Conservation (phyloP, 1,284 basidiomycete genomes). For the Meripilus lineatus region DNA sequence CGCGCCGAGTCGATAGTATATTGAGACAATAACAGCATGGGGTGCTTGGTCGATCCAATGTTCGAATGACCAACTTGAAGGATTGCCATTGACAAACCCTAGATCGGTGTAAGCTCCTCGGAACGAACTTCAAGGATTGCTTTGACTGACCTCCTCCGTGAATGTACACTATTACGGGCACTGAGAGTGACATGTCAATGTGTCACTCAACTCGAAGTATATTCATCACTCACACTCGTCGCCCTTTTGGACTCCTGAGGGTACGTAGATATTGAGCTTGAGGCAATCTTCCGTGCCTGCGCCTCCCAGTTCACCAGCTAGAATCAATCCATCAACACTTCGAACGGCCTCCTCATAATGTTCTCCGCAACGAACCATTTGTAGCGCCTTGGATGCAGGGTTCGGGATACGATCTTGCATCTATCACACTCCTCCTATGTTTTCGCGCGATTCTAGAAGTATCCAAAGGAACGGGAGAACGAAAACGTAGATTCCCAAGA, state of each 20-base stretch:
- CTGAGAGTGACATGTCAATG: constrained; percentile 24
- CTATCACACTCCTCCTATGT: constrained; percentile 34
- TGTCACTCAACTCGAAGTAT: background rate
- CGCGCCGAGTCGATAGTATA: constrained; percentile 40
- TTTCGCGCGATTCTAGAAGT: constrained; percentile 30
- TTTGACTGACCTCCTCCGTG: constrained; percentile 51
- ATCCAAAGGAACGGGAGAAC: constrained; percentile 30
- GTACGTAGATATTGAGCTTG: constrained; percentile 39
- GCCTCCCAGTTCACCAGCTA: constrained; percentile 49
- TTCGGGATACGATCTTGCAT: constrained; percentile 46
- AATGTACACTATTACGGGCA: constrained; percentile 66
- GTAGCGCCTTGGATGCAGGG: constrained; percentile 56
- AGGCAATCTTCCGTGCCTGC: constrained; percentile 54
- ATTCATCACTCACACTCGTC: constrained; percentile 24
- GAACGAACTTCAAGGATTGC: constrained; percentile 3
- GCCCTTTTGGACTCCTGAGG: constrained; percentile 25
- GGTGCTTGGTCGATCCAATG: constrained; percentile 35
- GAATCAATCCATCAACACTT: background rate
- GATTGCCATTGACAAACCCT: constrained; percentile 55
- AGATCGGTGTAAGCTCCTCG: background rate
- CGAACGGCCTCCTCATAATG: background rate
- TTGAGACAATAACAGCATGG: constrained; percentile 37
- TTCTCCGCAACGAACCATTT: constrained; percentile 39
- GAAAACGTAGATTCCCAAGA: constrained; percentile 31
- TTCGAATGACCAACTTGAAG: constrained; percentile 40